phyloP scores from a whole-genome alignment of 2,329 filamentous ascomycete species.

The Tolypocladium tropicale region DNA sequence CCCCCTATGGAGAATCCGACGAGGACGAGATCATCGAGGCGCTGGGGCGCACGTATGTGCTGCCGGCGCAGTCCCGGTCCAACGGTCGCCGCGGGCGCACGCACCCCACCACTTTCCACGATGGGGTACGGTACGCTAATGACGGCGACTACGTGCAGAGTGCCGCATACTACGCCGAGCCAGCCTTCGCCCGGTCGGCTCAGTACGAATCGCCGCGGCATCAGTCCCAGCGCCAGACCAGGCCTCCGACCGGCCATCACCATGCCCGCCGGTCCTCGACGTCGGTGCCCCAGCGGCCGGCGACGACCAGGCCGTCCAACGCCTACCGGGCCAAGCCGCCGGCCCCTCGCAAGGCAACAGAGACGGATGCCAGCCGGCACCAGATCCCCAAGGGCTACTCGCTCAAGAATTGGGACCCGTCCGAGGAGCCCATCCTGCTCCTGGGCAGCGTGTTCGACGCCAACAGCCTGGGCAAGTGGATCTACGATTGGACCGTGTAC shows the following conservation, averaged over 20 bases:
- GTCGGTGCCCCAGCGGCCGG: conserved; percentile 38
- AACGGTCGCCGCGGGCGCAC: conserved; percentile 17
- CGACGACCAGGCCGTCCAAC: conserved; percentile 37
- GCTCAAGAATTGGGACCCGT: conserved; percentile 96
- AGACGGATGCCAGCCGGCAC: conserved; percentile 50
- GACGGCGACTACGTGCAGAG: conserved; percentile 45
- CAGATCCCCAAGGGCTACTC: conserved; percentile 85
- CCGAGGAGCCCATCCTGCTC: conserved; percentile 85
- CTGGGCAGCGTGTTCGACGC: conserved; percentile 94
- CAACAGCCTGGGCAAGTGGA: conserved; percentile 97
- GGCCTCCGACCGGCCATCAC: conserved; percentile 30
- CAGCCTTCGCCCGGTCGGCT: conserved; percentile 22
- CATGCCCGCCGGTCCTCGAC: conserved; percentile 39
- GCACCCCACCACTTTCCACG: conserved; percentile 30
- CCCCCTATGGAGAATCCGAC: conserved; percentile 52
- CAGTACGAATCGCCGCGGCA: conserved; percentile 32
- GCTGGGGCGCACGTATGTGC: conserved; percentile 41
- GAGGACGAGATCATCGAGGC: conserved; percentile 51
- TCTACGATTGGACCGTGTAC: conserved; percentile 98
- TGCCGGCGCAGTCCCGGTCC: conserved; percentile 37
- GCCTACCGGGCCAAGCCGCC: conserved; percentile 18
- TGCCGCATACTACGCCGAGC: conserved; percentile 24
- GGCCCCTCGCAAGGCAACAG: conserved; percentile 39
- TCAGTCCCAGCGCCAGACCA: conserved; percentile 21
- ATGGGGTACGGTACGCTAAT: conserved; percentile 50